These are phyloP conservation scores for Exophiala sp. DNA, from an alignment of 2,329 filamentous ascomycete genomes.

Conservation along the genomic window DNA sequence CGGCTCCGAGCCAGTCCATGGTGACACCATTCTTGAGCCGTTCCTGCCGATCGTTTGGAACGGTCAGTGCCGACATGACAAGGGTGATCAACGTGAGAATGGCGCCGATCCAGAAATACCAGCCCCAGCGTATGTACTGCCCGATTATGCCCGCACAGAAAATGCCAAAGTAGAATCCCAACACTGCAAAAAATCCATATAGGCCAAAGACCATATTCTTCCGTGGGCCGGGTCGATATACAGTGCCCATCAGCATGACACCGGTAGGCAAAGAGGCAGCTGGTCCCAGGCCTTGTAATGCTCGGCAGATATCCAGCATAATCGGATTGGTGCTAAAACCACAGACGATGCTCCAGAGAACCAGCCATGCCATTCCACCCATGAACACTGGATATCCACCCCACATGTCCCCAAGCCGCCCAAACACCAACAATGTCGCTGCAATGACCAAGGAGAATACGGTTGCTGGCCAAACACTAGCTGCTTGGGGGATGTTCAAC, in stretches of 20 bases:
- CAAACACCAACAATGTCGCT: slow-evolving; percentile 53
- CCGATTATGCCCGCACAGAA: slow-evolving; percentile 61
- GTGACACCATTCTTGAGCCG: slow-evolving; percentile 39
- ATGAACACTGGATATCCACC: slow-evolving; percentile 64
- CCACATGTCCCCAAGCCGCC: slow-evolving; percentile 56
- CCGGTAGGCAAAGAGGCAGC: slow-evolving; percentile 69
- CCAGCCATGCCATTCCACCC: slow-evolving; percentile 60
- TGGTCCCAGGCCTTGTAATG: slow-evolving; percentile 69
- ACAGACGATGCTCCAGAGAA: slow-evolving; percentile 64
- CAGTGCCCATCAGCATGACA: slow-evolving; percentile 62
- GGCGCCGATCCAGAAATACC: slow-evolving; percentile 67
- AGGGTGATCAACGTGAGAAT: slow-evolving; percentile 49
- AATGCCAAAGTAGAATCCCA: slow-evolving; percentile 56
- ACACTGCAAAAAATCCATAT: slow-evolving; percentile 52
- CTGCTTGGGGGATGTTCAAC: slow-evolving; percentile 64
- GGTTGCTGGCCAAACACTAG: slow-evolving; percentile 54
- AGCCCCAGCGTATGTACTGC: slow-evolving; percentile 57
- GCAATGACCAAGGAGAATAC: slow-evolving; percentile 51
- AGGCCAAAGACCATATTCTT: slow-evolving; percentile 64
- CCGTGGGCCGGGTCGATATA: slow-evolving; percentile 64
- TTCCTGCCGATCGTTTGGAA: slow-evolving; percentile 48
- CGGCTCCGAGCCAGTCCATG: slow-evolving; percentile 68
- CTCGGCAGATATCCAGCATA: slow-evolving; percentile 71
- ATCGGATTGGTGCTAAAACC: slow-evolving; percentile 66
- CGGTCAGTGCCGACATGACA: slow-evolving; percentile 44